Base-by-base conservation (phyloP, 192 early-diverging fungal genomes). In the Mortierella antarctica region DNA sequence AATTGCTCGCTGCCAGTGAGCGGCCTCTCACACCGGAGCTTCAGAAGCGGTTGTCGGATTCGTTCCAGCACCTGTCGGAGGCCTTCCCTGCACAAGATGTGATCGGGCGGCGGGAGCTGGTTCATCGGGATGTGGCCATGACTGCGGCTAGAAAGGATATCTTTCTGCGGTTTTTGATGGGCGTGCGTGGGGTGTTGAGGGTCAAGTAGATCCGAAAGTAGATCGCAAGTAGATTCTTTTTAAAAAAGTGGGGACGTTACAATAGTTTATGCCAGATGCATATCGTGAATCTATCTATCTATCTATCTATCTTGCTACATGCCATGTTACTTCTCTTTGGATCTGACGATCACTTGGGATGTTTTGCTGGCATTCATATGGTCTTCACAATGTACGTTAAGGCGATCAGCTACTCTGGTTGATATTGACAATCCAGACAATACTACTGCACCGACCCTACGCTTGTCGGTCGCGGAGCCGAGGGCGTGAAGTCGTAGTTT, bases 101-200 rank as follows among this genome's bases (percentile, higher is more conserved):
- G 39, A 20, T 57, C 14, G 67, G 73, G 20, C 53, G 74, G 47
- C 78, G 81, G 46, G 85, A 78, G 46, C 57, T 71, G 40, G 57
- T 62, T n/a, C 86, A 85, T 21, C 68, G 83, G 41, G 85, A 91
- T 47, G 77, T 81, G 42, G 70, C 70, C 6, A 80, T 80, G 77
- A 80, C 77, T 1, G 23, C 65, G 3, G 65, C 60, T 5, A 54
- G 70, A 13, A 31, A 70, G 8, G 77, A 80, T 20, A 56, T 68
- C 18, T 80, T 93, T 47, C 71, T 87, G 52, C 52, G 73, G 45
- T 89, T 92, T 61, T 71, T 93, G 57, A 87, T 91, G 88, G 83
- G 89, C 63, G 89, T 88, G 4, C 83, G 92, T 53, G 92, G 89
- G 54, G 87, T 93, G 23, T 82, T 93, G 60, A 82, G 92, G 23